Conservation (phyloP, 1,139 yeast genomes). For the Geotrichum restrictum region DNA sequence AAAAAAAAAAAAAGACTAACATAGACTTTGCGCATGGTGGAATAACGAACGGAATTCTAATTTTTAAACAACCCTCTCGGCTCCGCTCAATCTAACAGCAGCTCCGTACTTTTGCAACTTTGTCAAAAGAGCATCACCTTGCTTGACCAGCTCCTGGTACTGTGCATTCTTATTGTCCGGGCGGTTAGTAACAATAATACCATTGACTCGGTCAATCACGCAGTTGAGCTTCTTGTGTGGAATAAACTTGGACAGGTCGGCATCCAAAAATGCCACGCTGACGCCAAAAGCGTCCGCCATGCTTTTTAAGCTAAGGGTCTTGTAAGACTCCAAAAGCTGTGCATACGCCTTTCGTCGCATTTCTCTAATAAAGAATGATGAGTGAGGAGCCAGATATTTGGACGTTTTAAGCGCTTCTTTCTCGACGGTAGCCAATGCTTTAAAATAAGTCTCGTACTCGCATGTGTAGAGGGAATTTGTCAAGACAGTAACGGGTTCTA, state of each 20-base stretch:
- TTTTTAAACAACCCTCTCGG: conserved; percentile 45
- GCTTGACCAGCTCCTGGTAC: conserved; percentile 81
- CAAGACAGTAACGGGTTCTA: conserved; percentile 78
- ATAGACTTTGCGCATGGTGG: too few species aligned
- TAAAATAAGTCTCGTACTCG: conserved; percentile 78
- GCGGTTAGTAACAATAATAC: conserved; percentile 90
- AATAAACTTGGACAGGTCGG: conserved; percentile 82
- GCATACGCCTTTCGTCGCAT: conserved; percentile 94
- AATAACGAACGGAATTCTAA: not conserved
- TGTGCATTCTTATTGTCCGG: conserved; percentile 96
- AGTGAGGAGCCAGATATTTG: conserved; percentile 74
- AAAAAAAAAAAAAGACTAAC: not conserved
- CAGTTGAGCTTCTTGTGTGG: conserved; percentile 93
- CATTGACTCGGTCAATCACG: conserved; percentile 92
- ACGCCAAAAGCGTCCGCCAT: conserved; percentile 96
- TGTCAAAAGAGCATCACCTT: conserved; percentile 88
- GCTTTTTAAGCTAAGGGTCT: conserved; percentile 78
- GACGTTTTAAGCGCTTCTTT: conserved; percentile 68
- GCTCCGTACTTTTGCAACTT: conserved; percentile 96
- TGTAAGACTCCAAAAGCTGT: conserved; percentile 90
- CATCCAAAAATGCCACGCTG: conserved; percentile 70
- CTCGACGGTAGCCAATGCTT: conserved; percentile 71
- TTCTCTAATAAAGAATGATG: conserved; percentile 81
- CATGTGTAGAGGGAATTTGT: conserved; percentile 87
- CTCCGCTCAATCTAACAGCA: conserved; percentile 91